Evolutionary conservation across 2,329 filamentous ascomycete species (phyloP).

Genomic region (Esteya vermicola): DNA sequence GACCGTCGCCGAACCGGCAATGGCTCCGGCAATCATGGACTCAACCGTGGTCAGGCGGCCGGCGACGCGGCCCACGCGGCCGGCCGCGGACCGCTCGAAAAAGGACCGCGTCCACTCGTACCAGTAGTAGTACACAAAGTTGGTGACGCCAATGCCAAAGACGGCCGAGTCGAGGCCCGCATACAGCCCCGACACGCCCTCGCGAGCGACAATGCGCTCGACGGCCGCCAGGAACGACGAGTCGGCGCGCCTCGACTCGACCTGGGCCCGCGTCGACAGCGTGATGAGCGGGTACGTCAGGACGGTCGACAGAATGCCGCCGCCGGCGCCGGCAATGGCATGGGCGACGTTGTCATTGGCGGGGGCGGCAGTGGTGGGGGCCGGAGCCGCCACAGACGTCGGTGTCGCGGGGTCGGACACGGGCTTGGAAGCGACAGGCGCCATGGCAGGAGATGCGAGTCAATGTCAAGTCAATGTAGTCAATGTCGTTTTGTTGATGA

Average conservation of each 20-base stretch:
- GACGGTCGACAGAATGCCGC: conserved; percentile 88
- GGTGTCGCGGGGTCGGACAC: conserved; percentile 1
- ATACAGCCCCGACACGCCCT: conserved; percentile 81
- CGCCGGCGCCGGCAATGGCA: conserved; percentile 82
- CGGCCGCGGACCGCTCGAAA: conserved; percentile 66
- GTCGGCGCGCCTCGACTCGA: conserved; percentile 88
- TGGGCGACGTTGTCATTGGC: conserved; percentile 96
- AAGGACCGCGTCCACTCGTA: conserved; percentile 91
- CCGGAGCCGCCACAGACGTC: conserved; percentile 18
- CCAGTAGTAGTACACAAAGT: conserved; percentile 99
- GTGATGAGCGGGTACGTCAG: conserved; percentile 97
- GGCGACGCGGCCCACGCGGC: conserved; percentile 46
- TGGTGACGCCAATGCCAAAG: conserved; percentile 95
- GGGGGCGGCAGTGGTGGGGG: conserved; percentile 41
- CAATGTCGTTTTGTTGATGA: too few relatives aligned
- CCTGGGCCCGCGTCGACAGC: conserved; percentile 90
- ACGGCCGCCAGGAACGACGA: conserved; percentile 74
- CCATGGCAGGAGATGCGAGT: conserved; percentile 3
- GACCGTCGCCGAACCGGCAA: conserved; percentile 88
- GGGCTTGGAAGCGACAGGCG: conserved; percentile 9
- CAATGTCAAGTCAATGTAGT: not conserved
- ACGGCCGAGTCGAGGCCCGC: conserved; percentile 85
- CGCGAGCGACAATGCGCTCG: conserved; percentile 75
- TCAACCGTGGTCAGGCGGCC: conserved; percentile 83
- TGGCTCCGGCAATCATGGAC: conserved; percentile 86